Conservation (phyloP, 345 rosid species). For the Eucalyptus regnans region DNA sequence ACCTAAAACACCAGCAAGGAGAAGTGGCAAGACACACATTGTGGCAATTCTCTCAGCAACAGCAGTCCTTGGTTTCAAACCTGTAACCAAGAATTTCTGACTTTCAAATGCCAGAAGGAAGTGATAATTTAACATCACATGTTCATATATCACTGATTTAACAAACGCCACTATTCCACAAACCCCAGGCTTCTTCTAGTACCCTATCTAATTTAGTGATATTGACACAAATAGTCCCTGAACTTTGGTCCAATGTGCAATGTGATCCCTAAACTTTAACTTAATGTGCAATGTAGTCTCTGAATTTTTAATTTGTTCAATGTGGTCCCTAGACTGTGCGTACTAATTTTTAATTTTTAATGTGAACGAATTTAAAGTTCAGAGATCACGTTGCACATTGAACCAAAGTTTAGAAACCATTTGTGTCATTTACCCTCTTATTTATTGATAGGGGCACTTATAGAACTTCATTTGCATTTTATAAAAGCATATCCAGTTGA, state of each 20-base stretch:
- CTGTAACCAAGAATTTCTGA: slow-evolving; percentile 31
- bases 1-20: slow-evolving; percentile 92
- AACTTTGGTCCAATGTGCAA: background rate
- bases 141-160: background rate
- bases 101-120: background rate
- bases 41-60: slow-evolving; percentile 67
- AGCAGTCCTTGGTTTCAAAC: slow-evolving; percentile 73
- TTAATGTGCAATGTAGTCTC: too few relatives aligned
- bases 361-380: too few relatives aligned
- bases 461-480: background rate
- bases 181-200: background rate
- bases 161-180: background rate
- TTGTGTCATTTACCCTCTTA: background rate
- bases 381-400: background rate
- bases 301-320: too few relatives aligned
- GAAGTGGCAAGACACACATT: slow-evolving; percentile 76
- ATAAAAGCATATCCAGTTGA: background rate
- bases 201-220: background rate
- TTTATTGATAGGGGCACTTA: background rate
- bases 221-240: background rate
- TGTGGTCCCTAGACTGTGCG: background rate
- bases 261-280: background rate
- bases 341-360: too few relatives aligned
- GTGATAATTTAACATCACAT: background rate
- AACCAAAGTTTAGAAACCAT: background rate